These are phyloP conservation scores for Hyaloperonospora brassicae DNA, from an alignment of 352 stramenopile species.

Conservation along the genomic window DNA sequence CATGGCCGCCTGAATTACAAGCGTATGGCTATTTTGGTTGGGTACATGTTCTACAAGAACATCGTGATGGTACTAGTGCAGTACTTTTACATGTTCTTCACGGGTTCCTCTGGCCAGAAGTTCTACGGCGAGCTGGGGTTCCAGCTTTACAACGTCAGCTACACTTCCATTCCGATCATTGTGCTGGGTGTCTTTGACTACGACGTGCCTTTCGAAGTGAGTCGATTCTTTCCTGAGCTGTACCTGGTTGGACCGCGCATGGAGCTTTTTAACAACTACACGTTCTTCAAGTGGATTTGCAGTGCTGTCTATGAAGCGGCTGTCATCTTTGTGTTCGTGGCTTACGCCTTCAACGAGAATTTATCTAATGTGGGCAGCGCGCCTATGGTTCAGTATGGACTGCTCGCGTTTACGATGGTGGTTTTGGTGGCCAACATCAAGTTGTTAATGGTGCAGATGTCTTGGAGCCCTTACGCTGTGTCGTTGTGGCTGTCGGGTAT, in stretches of 20 bases:
- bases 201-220: slow-evolving; percentile 64
- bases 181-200: slow-evolving; percentile 71
- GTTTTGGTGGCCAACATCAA: slow-evolving; percentile 93
- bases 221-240: slow-evolving; percentile 60
- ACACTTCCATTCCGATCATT: slow-evolving; percentile 89
- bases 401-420: slow-evolving; percentile 89
- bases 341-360: slow-evolving; percentile 69
- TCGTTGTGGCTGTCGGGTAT: slow-evolving; percentile 57
- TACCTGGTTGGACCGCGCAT: slow-evolving; percentile 68
- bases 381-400: slow-evolving; percentile 86
- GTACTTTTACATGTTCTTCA: slow-evolving; percentile 90
- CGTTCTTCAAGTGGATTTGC: slow-evolving; percentile 82
- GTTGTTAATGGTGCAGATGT: slow-evolving; percentile 74
- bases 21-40: slow-evolving; percentile 88
- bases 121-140: slow-evolving; percentile 74
- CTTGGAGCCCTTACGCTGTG: slow-evolving; percentile 46
- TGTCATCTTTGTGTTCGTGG: slow-evolving; percentile 61
- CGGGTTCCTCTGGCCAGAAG: slow-evolving; percentile 85
- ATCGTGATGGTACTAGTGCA: slow-evolving; percentile 85
- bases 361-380: slow-evolving; percentile 77
- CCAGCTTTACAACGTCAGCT: slow-evolving; percentile 91
- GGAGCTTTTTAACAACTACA: slow-evolving; percentile 77
- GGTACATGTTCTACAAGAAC: slow-evolving; percentile 99
- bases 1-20: slow-evolving; percentile 97
- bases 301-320: slow-evolving; percentile 61